Evolutionary conservation across 2,329 filamentous ascomycete species (phyloP).

Genomic region (Penicillium nordicum): DNA sequence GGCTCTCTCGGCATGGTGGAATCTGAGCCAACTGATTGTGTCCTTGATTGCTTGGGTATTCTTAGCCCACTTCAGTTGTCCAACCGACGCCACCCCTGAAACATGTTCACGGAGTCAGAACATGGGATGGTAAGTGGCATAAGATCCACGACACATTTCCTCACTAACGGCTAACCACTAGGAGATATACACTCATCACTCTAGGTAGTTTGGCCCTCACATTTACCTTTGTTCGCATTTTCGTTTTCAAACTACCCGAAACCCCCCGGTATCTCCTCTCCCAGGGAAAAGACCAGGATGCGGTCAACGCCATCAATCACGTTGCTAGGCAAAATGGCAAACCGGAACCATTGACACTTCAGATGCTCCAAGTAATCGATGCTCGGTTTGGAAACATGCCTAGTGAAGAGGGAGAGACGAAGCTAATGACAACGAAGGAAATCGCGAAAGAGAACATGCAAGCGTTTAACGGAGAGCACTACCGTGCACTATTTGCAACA

Average conservation of each 20-base stretch:
- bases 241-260: constrained; percentile 30
- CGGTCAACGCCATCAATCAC: constrained; percentile 48
- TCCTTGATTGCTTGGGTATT: constrained; percentile 31
- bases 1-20: constrained; percentile 50
- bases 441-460: constrained; percentile 30
- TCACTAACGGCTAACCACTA: neutral
- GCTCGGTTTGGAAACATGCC: constrained; percentile 10
- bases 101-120: constrained; percentile 23
- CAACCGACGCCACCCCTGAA: constrained; percentile 22
- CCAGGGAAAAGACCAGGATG: constrained; percentile 43
- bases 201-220: constrained; percentile 24
- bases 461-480: constrained; percentile 28
- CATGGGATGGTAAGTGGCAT: constrained; percentile 28
- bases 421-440: constrained; percentile 21
- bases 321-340: constrained; percentile 27
- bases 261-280: constrained; percentile 31
- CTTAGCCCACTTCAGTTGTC: constrained; percentile 29
- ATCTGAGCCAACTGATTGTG: constrained; percentile 44
- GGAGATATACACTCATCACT: constrained; percentile 29
- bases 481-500: constrained; percentile 28
- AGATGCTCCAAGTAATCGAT: constrained; percentile 33
- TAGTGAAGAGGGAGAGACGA: neutral
- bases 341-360: constrained; percentile 28
- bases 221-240: constrained; percentile 28
- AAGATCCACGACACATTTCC: neutral